Base-by-base conservation (phyloP, 306 rosid species). In the Acacia melanoxylon region DNA sequence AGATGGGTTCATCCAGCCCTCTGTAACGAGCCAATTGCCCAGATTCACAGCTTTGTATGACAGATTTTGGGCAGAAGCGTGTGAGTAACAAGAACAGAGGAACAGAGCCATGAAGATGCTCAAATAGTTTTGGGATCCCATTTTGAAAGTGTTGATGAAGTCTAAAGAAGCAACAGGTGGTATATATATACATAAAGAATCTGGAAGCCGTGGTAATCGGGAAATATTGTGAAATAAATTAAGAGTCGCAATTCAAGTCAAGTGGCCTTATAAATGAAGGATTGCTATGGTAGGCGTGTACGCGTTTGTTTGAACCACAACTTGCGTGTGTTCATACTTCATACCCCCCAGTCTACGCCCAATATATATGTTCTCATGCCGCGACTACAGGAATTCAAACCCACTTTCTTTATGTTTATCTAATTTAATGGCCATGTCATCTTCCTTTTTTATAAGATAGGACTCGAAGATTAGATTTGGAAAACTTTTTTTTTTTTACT, bases 1-100 rank as follows among this genome's bases (percentile, higher is more conserved):
- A 6, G 75, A 44, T 22, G 75, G 90, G 19, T 83, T 35, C 89
- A 89, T 89, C 92, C 92, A 86, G 0, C 90, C 90, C 49, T 88
- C 90, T 3, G 75, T 63, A 6, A 88, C 70, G 56, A 87, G 88
- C 90, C 92, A 89, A 24, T 75, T 72, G 25, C 92, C 92, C 4
- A 89, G 80, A 76, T 87, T 86, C 46, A 85, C 92, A 46, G 90
- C 80, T 81, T 88, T 88, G 40, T 74, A 62, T 15, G 90, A 83
- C 81, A 86, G 29, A 51, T 84, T 71, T 79, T 87, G 91, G 0
- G 88, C 92, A 61, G 13, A 5, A 49, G 79, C 76, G 49, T 61
- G 71, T 41, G 69, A 68, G 19, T 17, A 45, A 40, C 19, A 35
- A 31, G 41, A 72, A 48, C 82, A 74, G 73, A 84, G 71, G 29